These are phyloP conservation scores for Pseudogymnoascus sp. DNA, from an alignment of 2,329 filamentous ascomycete genomes.

Conservation along the genomic window DNA sequence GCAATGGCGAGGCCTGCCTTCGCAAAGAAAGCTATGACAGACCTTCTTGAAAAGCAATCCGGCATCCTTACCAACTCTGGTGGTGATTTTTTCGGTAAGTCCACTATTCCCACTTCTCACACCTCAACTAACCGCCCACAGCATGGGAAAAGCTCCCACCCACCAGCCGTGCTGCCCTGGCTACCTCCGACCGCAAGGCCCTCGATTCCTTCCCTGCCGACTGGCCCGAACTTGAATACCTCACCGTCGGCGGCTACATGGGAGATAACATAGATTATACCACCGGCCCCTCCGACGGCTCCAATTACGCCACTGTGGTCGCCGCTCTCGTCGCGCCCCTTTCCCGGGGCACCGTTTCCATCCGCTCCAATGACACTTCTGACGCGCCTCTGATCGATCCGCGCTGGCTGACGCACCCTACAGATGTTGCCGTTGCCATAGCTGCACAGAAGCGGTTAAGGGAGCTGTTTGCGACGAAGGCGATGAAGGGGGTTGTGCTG, in stretches of 20 bases:
- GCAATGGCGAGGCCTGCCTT: slow-evolving; percentile 2
- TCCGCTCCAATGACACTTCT: slow-evolving; percentile 32
- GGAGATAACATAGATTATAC: background rate
- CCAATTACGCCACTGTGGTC: slow-evolving; percentile 31
- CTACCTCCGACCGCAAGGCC: background rate
- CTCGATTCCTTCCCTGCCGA: background rate
- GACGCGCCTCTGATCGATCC: slow-evolving; percentile 37
- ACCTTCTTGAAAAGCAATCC: slow-evolving; percentile 5
- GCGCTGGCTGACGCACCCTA: slow-evolving; percentile 39
- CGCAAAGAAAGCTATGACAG: slow-evolving; percentile 10
- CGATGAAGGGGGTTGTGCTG: slow-evolving; percentile 16
- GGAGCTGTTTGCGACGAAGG: slow-evolving; percentile 20
- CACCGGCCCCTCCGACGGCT: slow-evolving; percentile 26
- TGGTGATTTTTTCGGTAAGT: background rate
- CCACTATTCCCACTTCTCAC: background rate
- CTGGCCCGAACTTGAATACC: slow-evolving; percentile 9
- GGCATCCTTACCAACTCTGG: slow-evolving; percentile 1
- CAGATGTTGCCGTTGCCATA: slow-evolving; percentile 41
- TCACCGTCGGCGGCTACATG: background rate
- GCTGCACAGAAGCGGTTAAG: slow-evolving; percentile 39
- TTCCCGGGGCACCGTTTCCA: slow-evolving; percentile 40
- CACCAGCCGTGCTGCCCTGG: background rate
- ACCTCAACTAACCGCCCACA: background rate
- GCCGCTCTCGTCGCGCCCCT: slow-evolving; percentile 35
- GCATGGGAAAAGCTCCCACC: slow-evolving; percentile 11